Evolutionary conservation across 208 protist species (phyloP).

Genomic region (Perkinsela sp.): DNA sequence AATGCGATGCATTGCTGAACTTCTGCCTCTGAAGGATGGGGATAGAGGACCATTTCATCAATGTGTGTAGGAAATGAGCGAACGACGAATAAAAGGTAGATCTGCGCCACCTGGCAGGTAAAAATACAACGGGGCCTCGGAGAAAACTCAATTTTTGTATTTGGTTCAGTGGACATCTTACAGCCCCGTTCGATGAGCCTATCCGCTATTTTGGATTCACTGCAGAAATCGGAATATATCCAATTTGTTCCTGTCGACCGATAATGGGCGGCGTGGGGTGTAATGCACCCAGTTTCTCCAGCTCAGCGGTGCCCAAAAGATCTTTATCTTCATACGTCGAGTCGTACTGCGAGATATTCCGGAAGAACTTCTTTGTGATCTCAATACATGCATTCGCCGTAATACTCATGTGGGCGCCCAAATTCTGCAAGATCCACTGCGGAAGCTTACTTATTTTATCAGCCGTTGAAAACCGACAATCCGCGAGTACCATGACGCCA

Average conservation of each 20-base stretch:
- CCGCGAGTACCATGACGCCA: conserved; percentile 93
- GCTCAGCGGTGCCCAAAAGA: background rate
- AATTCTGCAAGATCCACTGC: conserved; percentile 59
- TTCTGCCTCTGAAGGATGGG: background rate
- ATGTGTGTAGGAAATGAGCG: background rate
- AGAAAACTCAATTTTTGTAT: too few species aligned
- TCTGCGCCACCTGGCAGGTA: too few species aligned
- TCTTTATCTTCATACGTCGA: conserved; percentile 3
- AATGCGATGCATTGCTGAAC: background rate
- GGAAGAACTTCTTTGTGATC: conserved; percentile 61
- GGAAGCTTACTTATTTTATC: conserved; percentile 77
- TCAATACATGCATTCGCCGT: conserved; percentile 57
- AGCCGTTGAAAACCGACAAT: conserved; percentile 73
- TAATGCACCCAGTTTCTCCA: background rate
- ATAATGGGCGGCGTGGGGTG: background rate
- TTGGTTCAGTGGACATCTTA: background rate
- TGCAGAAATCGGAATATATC: background rate
- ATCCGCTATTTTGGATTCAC: background rate
- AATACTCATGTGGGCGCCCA: conserved; percentile 62
- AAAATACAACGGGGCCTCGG: too few species aligned
- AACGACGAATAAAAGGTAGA: too few species aligned
- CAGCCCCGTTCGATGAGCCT: background rate
- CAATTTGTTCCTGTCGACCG: background rate
- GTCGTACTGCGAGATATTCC: conserved; percentile 66
- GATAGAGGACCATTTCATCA: background rate